phyloP scores from a whole-genome alignment of 176 grass and related monocot species.

The Oryza meyeriana region DNA sequence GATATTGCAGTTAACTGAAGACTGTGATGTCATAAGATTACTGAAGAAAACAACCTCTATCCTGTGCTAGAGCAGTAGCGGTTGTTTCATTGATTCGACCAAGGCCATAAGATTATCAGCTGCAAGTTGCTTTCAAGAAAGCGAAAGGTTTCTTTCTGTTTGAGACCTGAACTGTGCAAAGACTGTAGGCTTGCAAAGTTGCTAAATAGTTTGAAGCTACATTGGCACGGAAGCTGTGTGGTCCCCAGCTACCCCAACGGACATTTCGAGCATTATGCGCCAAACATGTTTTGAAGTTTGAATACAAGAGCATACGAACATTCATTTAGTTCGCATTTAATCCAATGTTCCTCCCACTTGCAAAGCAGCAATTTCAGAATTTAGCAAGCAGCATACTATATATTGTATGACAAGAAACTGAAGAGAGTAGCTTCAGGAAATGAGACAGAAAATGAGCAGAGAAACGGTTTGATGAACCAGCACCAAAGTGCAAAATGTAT shows the following conservation, averaged over 20 bases:
- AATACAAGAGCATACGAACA: not conserved
- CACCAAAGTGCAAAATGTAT: slow-evolving; percentile 5
- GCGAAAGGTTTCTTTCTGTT: not conserved
- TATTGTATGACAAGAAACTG: not conserved
- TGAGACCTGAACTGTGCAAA: not conserved
- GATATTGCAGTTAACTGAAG: not conserved
- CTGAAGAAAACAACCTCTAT: not conserved
- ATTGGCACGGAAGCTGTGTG: not conserved
- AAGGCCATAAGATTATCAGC: not conserved
- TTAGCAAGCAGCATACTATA: not conserved
- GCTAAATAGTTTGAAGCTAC: not conserved
- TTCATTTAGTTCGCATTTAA: not conserved
- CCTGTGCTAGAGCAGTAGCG: not conserved
- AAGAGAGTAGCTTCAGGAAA: not conserved
- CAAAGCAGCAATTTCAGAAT: not conserved
- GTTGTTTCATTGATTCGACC: not conserved
- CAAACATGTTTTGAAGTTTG: slow-evolving; percentile 39
- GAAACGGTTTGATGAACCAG: not conserved
- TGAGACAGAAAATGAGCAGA: not conserved
- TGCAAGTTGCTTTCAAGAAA: slow-evolving; percentile 21
- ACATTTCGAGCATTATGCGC: not conserved
- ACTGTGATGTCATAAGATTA: not conserved
- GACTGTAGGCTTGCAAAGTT: not conserved
- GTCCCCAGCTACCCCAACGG: slow-evolving; percentile 21
- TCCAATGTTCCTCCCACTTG: not conserved